Base-by-base conservation (phyloP, 345 rosid species). In the Zanthoxylum bungeanum region DNA sequence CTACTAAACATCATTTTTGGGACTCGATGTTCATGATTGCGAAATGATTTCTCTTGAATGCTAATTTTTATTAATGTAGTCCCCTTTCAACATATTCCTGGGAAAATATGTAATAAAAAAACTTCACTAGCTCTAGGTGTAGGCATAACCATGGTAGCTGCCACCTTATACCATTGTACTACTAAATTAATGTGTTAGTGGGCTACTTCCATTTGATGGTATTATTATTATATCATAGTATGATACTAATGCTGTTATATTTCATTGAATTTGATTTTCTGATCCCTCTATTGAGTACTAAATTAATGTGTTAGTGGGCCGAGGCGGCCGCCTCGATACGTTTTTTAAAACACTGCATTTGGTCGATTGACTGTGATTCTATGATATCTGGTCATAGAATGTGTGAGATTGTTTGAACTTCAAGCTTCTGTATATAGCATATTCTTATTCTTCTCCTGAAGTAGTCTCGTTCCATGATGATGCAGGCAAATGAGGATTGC, bases 401-500 rank as follows among this genome's bases (percentile, higher is more conserved):
- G 12, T 68, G 62, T 37, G 36, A 34, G 71, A 53, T 33, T 68
- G 49, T 49, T 22, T 50, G n/a, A 30, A 66, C 19, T 7, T 33
- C 12, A 0, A 2, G 25, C 19, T 50, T 50, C 28, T 21, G 44
- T n/a, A 34, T 3, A 3, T 36, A 33, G 14, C 44, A 21, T 1
- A 30, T 66, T 50, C 25, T 31, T 64, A n/a, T 44, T 28, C 24
- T 55, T 53, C n/a, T 53, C 28, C 1, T 42, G 61, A 30, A 28
- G 49, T 40, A 28, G 12, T 51, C 78, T 21, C 5, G 31, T 49
- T 36, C 47, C 19, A 76, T 80, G 76, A 46, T 75, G 69, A 52
- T 81, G 77, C 86, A 96, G 98, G 99, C 93, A 77, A 96, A 93
- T 83, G 99, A 96, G 82, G 99, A 95, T 81, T 87, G 89, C 78